Evolutionary conservation across 345 rosid species (phyloP).

Genomic region (Populus deltoides): DNA sequence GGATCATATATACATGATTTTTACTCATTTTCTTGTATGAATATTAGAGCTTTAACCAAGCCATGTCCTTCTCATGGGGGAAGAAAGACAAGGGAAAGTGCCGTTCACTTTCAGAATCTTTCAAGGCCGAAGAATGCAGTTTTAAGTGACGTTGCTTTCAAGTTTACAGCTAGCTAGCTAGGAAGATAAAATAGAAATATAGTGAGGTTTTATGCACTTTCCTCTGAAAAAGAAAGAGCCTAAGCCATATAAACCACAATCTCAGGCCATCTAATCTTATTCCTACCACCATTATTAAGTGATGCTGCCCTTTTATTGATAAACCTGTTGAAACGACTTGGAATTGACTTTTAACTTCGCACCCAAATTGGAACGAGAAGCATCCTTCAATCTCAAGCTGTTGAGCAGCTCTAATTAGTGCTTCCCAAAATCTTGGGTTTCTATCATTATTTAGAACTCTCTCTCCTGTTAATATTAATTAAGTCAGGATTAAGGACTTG

Average conservation of each 20-base stretch:
- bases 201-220: too few relatives aligned
- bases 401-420: background rate
- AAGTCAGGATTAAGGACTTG: background rate
- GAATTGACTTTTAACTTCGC: background rate
- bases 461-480: background rate
- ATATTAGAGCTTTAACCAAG: too few relatives aligned
- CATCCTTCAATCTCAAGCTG: background rate
- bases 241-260: background rate
- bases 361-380: background rate
- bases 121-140: too few relatives aligned
- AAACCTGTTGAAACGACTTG: conserved; percentile 4
- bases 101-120: too few relatives aligned
- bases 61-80: too few relatives aligned
- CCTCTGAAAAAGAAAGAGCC: too few relatives aligned
- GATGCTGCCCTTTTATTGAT: conserved; percentile 3
- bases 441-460: background rate
- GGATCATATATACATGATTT: too few relatives aligned
- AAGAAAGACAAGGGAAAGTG: too few relatives aligned
- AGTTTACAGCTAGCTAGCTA: background rate
- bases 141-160: too few relatives aligned
- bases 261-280: background rate
- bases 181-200: background rate
- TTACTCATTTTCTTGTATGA: too few relatives aligned
- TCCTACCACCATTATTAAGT: background rate
- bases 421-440: background rate